A percentile compares a stretch with the other conserved stretches of the same genome.
These are phyloP conservation scores for Herpotrichia juniperi DNA, from an alignment of 2,329 filamentous ascomycete genomes.

Conservation along the genomic window DNA sequence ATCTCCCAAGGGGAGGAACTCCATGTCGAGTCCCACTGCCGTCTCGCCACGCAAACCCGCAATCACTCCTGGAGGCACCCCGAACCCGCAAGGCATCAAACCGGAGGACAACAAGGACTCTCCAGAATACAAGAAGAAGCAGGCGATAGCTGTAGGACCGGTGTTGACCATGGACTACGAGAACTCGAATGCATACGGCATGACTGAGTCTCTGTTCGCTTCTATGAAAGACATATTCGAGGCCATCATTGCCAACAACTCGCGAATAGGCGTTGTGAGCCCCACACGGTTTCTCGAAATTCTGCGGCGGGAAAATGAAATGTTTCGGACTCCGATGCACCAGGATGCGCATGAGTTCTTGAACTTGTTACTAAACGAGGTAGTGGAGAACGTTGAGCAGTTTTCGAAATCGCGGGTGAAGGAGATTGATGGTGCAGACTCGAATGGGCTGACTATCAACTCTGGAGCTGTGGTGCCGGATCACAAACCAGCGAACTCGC, in stretches of 20 bases:
- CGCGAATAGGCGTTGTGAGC: conserved; percentile 87
- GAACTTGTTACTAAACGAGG: conserved; percentile 91
- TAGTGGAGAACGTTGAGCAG: conserved; percentile 92
- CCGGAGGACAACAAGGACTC: conserved; percentile 94
- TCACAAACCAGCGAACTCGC: conserved; percentile 18
- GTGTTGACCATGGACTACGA: conserved; percentile 85
- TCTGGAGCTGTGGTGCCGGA: conserved; percentile 25
- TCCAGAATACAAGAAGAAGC: conserved; percentile 97
- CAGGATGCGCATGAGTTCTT: conserved; percentile 98
- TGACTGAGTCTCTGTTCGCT: conserved; percentile 94
- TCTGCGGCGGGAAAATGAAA: conserved; percentile 91
- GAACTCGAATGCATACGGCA: conserved; percentile 80
- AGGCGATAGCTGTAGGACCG: conserved; percentile 85
- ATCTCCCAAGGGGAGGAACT: conserved; percentile 61
- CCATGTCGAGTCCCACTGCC: conserved; percentile 38
- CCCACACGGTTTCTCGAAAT: conserved; percentile 94
- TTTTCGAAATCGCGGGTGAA: conserved; percentile 70
- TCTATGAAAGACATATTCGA: conserved; percentile 96
- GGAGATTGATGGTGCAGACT: conserved; percentile 34
- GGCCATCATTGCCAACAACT: conserved; percentile 79
- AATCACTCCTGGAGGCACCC: conserved; percentile 56
- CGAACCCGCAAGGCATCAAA: conserved; percentile 64
- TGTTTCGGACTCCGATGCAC: conserved; percentile 97
- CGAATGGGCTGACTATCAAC: conserved; percentile 23
- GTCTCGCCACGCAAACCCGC: conserved; percentile 44